Conservation (phyloP, 202 grass and related monocot species). For the Hordeum pubiflorum region DNA sequence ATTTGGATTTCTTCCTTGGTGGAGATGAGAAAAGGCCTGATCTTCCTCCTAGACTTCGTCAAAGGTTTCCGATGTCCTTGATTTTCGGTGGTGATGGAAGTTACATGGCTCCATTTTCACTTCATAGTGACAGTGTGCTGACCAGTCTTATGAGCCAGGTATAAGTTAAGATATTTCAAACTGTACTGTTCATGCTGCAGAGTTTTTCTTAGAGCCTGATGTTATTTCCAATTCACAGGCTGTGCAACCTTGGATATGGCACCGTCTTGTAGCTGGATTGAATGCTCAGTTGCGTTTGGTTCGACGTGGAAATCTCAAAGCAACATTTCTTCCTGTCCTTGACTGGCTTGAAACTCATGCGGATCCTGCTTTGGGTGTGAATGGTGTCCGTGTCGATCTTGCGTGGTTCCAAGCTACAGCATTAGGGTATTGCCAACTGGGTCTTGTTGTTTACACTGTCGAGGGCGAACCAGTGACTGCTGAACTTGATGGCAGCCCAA, state of each 20-base stretch:
- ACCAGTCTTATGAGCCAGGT: constrained; percentile 99
- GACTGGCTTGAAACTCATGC: constrained; percentile 90
- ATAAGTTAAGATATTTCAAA: constrained; percentile 26
- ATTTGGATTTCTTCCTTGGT: constrained; percentile 98
- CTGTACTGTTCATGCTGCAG: neutral
- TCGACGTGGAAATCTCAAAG: constrained; percentile 74
- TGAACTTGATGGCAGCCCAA: constrained; percentile 54
- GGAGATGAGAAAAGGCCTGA: constrained; percentile 98
- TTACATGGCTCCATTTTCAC: constrained; percentile 98
- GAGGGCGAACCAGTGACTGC: constrained; percentile 40
- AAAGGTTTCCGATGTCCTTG: constrained; percentile 91
- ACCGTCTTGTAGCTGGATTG: constrained; percentile 89
- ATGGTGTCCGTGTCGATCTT: constrained; percentile 67
- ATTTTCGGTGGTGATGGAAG: constrained; percentile 94
- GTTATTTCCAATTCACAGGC: constrained; percentile 42
- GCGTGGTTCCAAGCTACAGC: constrained; percentile 94
- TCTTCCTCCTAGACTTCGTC: constrained; percentile 88
- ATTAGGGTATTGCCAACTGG: constrained; percentile 91
- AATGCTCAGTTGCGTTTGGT: constrained; percentile 92
- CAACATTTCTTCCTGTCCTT: constrained; percentile 64
- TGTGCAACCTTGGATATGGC: constrained; percentile 91
- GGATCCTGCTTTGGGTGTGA: constrained; percentile 59
- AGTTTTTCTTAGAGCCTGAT: constrained; percentile 17
- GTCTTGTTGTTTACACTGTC: constrained; percentile 83
- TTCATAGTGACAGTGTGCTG: constrained; percentile 95